phyloP scores from a whole-genome alignment of 1,139 yeast genomes.

The Candida labiduridarum region DNA sequence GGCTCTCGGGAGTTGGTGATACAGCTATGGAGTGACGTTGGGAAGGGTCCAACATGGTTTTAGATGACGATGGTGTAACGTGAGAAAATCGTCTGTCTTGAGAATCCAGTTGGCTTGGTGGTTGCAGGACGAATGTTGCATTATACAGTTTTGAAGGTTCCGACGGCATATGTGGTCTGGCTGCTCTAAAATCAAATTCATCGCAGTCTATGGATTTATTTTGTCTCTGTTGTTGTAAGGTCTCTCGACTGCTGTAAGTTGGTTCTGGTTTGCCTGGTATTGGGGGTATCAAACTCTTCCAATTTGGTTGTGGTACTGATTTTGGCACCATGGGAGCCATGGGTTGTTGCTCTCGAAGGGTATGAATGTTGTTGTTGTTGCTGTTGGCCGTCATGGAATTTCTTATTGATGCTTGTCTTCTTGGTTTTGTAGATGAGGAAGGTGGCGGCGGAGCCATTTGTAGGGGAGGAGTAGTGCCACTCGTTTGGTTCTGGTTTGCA shows the following conservation, averaged over 20 bases:
- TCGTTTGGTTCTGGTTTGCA: background rate
- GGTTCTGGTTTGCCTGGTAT: constrained; percentile 17
- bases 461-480: constrained; percentile 5
- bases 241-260: constrained; percentile 6
- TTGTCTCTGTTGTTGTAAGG: constrained; percentile 5
- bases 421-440: constrained; percentile 4
- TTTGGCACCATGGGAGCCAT: background rate
- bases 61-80: background rate
- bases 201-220: constrained; percentile 8
- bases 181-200: constrained; percentile 12
- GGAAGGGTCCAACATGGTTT: constrained; percentile 11
- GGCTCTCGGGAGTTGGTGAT: constrained; percentile 18
- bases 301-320: constrained; percentile 13
- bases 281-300: constrained; percentile 27
- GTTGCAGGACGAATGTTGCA: background rate
- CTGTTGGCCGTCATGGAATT: background rate
- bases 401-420: constrained; percentile 2
- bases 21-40: constrained; percentile 21
- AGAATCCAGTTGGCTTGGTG: background rate
- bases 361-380: constrained; percentile 3
- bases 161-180: background rate
- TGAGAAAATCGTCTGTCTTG: background rate
- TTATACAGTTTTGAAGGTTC: background rate
- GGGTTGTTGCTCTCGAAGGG: background rate
- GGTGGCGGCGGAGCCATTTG: constrained; percentile 4